Percentiles rank a stretch among this genome's conserved stretches.
These are phyloP conservation scores for Fusarium cicatricum DNA, from an alignment of 2,329 filamentous ascomycete genomes.

Conservation along the genomic window DNA sequence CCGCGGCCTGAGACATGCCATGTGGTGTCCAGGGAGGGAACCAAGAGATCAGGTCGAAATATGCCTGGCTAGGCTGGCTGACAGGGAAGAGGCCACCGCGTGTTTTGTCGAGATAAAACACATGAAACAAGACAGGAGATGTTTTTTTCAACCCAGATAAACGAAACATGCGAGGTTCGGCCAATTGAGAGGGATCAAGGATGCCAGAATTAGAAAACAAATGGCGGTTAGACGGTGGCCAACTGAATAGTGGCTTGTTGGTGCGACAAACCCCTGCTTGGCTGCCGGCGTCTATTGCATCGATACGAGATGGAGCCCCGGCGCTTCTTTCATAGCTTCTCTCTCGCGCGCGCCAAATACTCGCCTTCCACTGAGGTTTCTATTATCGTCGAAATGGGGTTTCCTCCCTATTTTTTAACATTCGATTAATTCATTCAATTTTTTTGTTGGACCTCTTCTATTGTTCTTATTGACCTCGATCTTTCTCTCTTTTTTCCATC, in stretches of 20 bases:
- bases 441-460: constrained; percentile 6
- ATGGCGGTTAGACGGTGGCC: constrained; percentile 23
- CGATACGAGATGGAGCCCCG: constrained; percentile 4
- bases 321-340: background rate
- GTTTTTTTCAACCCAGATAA: background rate
- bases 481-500: constrained; percentile 9
- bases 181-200: background rate
- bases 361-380: background rate
- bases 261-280: constrained; percentile 39
- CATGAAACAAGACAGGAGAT: constrained; percentile 1
- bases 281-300: constrained; percentile 9
- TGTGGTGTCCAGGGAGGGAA: constrained; percentile 22
- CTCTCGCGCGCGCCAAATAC: constrained; percentile 1
- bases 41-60: too few species aligned
- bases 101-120: too few species aligned
- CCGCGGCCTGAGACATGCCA: constrained; percentile 21
- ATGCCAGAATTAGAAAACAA: constrained; percentile 26
- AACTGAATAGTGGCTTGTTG: constrained; percentile 29
- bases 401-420: background rate
- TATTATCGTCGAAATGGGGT: too few species aligned
- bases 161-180: constrained; percentile 1
- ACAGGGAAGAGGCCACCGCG: constrained; percentile 1
- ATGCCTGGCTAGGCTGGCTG: background rate
- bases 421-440: constrained; percentile 8
- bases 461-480: constrained; percentile 7